Base-by-base conservation (phyloP, 2,329 filamentous ascomycete genomes). In the Ceratocystis huliohia region DNA sequence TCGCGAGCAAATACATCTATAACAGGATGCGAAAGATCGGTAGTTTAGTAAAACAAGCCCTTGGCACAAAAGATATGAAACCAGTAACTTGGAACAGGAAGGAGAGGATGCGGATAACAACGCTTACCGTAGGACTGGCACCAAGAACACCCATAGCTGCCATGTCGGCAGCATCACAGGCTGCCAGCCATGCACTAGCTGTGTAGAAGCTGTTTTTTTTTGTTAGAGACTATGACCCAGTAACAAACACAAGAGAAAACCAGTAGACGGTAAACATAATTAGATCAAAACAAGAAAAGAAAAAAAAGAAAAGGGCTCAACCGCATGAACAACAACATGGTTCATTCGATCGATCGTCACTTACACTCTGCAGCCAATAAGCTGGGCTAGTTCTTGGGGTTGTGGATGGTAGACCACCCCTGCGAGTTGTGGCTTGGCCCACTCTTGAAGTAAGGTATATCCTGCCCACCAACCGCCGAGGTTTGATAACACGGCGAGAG, bases 101-200 rank as follows among this genome's bases (percentile, higher is more conserved):
- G 33, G 8, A 37, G 33, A 41, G 10, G 10, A 13, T 41, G 37
- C 10, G 28, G 10, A 28, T 33, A 57, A 25, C 44, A 65, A 57
- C 28, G 46, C 82, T 76, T 74, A 86, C 83, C 71, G 84, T 83
- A 56, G 92, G 93, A 22, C 88, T 83, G 75, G 91, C 86, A 66
- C 87, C 86, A 53, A 96, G 78, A 68, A 90, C 74, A 67, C 83
- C 83, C 72, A 90, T 77, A 61, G 84, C 81, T 10, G 82, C 82
- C 63, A 88, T 78, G 74, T 90, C 87, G 73, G 84, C 81, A 76
- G 88, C 85, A 74, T 95, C 90, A 73, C 88, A 89, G 69, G 85
- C 81, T 56, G 85, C 79, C 71, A 82, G 83, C 90, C 91, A 96
- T 61, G 84, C 87, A 61, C 92, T 73, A 28, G 79, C 84, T 65